A percentile compares a stretch with the other conserved stretches of the same genome.
Conservation (phyloP, 2,329 filamentous ascomycete genomes). For the Lasiodiplodia sp. region DNA sequence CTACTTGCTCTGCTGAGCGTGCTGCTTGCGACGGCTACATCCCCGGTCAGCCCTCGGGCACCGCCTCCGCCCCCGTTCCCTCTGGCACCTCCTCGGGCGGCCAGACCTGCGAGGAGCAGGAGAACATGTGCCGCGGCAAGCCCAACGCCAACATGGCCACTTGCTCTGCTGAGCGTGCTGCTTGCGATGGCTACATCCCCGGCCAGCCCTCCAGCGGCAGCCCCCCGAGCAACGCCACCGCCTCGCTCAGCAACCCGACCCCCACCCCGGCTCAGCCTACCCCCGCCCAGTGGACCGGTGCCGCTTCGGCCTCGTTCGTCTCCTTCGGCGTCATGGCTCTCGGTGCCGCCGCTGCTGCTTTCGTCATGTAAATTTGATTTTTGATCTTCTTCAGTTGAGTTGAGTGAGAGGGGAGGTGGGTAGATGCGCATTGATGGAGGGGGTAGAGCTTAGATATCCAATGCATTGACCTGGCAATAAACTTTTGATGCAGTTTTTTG, state of each 20-base stretch:
- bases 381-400: background rate
- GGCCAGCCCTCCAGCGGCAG: slow-evolving; percentile 4
- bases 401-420: background rate
- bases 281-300: slow-evolving; percentile 22
- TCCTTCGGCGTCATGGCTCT: slow-evolving; percentile 27
- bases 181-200: slow-evolving; percentile 19
- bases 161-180: slow-evolving; percentile 9
- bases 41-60: slow-evolving; percentile 2
- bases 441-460: background rate
- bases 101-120: slow-evolving; percentile 17
- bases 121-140: slow-evolving; percentile 15
- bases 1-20: slow-evolving; percentile 9
- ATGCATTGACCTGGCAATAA: background rate
- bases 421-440: background rate
- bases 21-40: slow-evolving; percentile 18
- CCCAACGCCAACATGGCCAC: slow-evolving; percentile 17
- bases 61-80: background rate
- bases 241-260: slow-evolving; percentile 11
- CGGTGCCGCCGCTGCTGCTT: slow-evolving; percentile 18
- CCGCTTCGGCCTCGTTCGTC: slow-evolving; percentile 18
- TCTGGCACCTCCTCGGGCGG: background rate
- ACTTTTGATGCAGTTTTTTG: background rate
- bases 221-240: slow-evolving; percentile 20
- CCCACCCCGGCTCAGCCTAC: slow-evolving; percentile 15
- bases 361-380: slow-evolving; percentile 15